Conservation (phyloP, 495 filamentous ascomycete genomes). For the Venustampulla echinocandica region DNA sequence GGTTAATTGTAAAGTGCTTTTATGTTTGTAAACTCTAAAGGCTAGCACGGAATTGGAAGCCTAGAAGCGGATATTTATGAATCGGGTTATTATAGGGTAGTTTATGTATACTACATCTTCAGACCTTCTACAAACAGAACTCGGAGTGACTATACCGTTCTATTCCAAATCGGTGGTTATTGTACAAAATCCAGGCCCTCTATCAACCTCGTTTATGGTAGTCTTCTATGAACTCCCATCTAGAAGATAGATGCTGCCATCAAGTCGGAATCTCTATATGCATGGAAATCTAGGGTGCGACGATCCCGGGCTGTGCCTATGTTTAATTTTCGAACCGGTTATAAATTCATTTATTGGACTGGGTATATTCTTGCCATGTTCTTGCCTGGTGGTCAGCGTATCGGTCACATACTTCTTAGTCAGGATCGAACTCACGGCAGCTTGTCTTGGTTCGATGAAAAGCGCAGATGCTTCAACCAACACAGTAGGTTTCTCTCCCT, state of each 20-base stretch:
- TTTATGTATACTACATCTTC: background rate
- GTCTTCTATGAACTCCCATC: constrained; percentile 1
- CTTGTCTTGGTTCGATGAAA: constrained; percentile 83
- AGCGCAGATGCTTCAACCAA: constrained; percentile 74
- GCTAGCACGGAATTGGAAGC: background rate
- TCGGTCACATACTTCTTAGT: background rate
- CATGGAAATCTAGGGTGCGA: too few relatives aligned
- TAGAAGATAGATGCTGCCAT: too few relatives aligned
- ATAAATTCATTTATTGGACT: constrained; percentile 7
- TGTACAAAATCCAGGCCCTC: constrained; percentile 1
- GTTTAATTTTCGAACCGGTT: too few relatives aligned
- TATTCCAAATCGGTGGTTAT: background rate
- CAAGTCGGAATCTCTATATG: too few relatives aligned
- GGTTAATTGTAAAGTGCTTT: too few relatives aligned
- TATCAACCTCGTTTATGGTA: background rate
- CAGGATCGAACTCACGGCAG: constrained; percentile 31
- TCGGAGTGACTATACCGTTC: background rate
- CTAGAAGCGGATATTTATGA: background rate
- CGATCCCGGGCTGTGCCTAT: too few relatives aligned
- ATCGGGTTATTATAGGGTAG: background rate
- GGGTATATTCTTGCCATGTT: constrained; percentile 21
- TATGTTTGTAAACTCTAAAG: too few relatives aligned
- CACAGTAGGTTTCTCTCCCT: constrained; percentile 51
- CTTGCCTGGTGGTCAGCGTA: constrained; percentile 8
- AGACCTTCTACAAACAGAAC: constrained; percentile 1